These are phyloP conservation scores for Neonectria hederae DNA, from an alignment of 2,329 filamentous ascomycete genomes.

Conservation along the genomic window DNA sequence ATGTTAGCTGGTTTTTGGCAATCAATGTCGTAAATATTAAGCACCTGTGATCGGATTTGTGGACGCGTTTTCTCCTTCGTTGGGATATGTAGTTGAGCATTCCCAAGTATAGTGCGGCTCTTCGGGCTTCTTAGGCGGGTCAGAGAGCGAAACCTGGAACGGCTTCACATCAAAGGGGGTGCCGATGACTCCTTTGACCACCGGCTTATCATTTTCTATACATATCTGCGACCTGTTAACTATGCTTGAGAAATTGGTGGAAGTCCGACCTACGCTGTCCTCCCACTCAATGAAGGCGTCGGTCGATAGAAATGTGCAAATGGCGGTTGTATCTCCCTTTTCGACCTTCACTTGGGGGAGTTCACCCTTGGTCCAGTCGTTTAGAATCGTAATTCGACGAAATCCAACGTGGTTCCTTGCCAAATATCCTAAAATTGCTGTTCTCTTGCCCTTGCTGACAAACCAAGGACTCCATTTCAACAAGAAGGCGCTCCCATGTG, in stretches of 20 bases:
- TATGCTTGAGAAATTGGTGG: fast-evolving
- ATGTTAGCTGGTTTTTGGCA: slow-evolving; percentile 11
- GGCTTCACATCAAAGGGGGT: slow-evolving; percentile 60
- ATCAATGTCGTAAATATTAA: background rate
- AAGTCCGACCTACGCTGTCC: slow-evolving; percentile 52
- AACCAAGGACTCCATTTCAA: slow-evolving; percentile 66
- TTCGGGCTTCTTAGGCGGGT: slow-evolving; percentile 31
- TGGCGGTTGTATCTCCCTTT: slow-evolving; percentile 54
- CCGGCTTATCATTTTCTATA: slow-evolving; percentile 48
- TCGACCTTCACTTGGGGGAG: slow-evolving; percentile 52
- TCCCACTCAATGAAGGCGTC: slow-evolving; percentile 68
- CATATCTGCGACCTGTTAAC: slow-evolving; percentile 52
- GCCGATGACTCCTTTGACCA: slow-evolving; percentile 63
- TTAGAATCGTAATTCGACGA: slow-evolving; percentile 56
- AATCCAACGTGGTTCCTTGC: slow-evolving; percentile 65
- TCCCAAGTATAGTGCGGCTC: slow-evolving; percentile 52
- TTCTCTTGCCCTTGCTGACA: slow-evolving; percentile 44
- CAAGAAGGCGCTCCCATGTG: slow-evolving; percentile 59
- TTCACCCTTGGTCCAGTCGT: slow-evolving; percentile 47
- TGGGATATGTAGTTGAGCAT: slow-evolving; percentile 59
- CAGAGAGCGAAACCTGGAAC: slow-evolving; percentile 59
- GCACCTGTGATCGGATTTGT: slow-evolving; percentile 44
- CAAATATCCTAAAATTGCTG: slow-evolving; percentile 60
- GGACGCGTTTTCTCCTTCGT: slow-evolving; percentile 43
- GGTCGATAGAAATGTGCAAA: slow-evolving; percentile 60